Percentiles rank a stretch among this genome's conserved stretches.
These are phyloP conservation scores for Rhizopogon roseolus DNA, from an alignment of 768 basidiomycete species.

Conservation along the genomic window DNA sequence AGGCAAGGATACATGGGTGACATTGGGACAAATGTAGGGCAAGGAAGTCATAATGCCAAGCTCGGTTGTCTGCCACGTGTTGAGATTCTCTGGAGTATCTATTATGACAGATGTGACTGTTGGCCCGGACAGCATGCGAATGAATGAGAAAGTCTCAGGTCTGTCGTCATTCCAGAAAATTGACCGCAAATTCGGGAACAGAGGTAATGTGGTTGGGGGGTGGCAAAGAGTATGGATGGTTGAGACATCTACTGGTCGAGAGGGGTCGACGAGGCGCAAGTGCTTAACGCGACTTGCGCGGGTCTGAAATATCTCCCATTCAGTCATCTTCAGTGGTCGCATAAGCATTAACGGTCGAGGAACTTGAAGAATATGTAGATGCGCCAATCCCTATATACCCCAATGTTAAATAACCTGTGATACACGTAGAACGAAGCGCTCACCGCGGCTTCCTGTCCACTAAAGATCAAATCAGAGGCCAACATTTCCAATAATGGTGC, in stretches of 20 bases:
- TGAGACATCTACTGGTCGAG: not conserved
- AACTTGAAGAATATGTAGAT: not conserved
- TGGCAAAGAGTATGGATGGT: not conserved
- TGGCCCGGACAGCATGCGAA: constrained; percentile 2
- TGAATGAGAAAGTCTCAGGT: constrained; percentile 2
- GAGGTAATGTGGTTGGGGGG: not conserved
- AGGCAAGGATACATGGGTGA: not conserved
- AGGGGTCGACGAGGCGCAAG: not conserved
- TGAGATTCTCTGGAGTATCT: too few relatives aligned
- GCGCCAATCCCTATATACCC: not conserved
- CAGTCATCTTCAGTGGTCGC: not conserved
- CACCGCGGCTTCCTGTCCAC: not conserved
- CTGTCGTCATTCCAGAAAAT: constrained; percentile 1
- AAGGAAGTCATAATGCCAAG: constrained; percentile 1
- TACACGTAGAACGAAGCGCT: not conserved
- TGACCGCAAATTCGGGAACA: constrained; percentile 1
- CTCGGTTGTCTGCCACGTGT: not conserved
- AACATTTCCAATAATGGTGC: not conserved
- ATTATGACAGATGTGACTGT: not conserved
- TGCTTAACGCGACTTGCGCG: not conserved
- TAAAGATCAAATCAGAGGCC: not conserved
- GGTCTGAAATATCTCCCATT: not conserved
- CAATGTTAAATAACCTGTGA: not conserved
- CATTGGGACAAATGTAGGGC: not conserved
- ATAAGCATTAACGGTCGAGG: not conserved